Percentiles rank a stretch among this genome's conserved stretches.
phyloP scores from a whole-genome alignment of 371 early-diverging fungal genomes.

The Paramicrosporidium saccamoebae region DNA sequence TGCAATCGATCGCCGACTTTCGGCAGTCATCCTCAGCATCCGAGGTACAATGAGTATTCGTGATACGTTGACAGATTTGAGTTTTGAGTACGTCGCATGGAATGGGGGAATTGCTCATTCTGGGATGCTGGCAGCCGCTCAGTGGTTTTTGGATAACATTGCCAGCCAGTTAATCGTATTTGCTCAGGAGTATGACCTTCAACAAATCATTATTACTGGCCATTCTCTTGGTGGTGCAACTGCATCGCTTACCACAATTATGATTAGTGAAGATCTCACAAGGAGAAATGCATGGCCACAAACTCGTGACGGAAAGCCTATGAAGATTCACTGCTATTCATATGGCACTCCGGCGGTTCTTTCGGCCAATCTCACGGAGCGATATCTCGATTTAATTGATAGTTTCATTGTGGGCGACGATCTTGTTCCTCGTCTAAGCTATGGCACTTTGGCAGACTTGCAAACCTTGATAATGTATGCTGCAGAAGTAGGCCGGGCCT shows the following conservation, averaged over 20 bases:
- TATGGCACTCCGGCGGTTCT: conserved; percentile 26
- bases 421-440: conserved; percentile 29
- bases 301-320: conserved; percentile 3
- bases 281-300: conserved; percentile 4
- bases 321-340: conserved; percentile 12
- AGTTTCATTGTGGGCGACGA: conserved; percentile 39
- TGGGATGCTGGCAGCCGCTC: conserved; percentile 40
- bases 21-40: conserved; percentile 32
- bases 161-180: conserved; percentile 26
- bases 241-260: conserved; percentile 34
- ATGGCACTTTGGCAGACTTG: conserved; percentile 28
- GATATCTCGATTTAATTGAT: conserved; percentile 20
- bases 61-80: conserved; percentile 49
- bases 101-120: conserved; percentile 46
- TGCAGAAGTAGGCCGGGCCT: conserved; percentile 10
- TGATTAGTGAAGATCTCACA: conserved; percentile 19
- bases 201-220: conserved; percentile 22
- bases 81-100: conserved; percentile 57
- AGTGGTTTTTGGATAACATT: conserved; percentile 31
- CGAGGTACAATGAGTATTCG: conserved; percentile 51
- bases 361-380: conserved; percentile 21
- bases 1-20: conserved; percentile 21
- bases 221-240: conserved; percentile 52
- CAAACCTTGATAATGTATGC: conserved; percentile 19
- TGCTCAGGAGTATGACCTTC: conserved; percentile 12